Conservation (phyloP, 1,139 yeast species). For the Dujonia santamariae region DNA sequence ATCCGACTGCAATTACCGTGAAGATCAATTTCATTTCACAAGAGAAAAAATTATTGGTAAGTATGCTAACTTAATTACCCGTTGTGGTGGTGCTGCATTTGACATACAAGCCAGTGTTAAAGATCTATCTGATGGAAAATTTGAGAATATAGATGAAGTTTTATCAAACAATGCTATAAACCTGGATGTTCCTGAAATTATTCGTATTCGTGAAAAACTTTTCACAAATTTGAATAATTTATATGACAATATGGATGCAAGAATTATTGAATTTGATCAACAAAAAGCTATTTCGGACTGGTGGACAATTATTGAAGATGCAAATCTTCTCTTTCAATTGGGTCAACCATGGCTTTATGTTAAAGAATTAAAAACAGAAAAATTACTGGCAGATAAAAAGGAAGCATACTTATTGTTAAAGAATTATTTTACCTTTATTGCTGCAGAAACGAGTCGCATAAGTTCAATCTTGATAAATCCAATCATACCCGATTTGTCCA, state of each 20-base stretch:
- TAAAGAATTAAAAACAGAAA: constrained; percentile 26
- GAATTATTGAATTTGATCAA: constrained; percentile 50
- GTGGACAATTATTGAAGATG: constrained; percentile 58
- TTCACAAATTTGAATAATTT: constrained; percentile 17
- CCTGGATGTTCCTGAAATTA: constrained; percentile 16
- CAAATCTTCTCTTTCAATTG: constrained; percentile 61
- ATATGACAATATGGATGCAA: constrained; percentile 32
- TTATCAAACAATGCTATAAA: constrained; percentile 13
- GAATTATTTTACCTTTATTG: constrained; percentile 55
- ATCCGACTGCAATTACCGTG: constrained; percentile 77
- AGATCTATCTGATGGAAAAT: constrained; percentile 5
- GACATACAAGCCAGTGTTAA: constrained; percentile 47
- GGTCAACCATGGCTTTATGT: constrained; percentile 58
- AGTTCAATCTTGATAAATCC: constrained; percentile 67
- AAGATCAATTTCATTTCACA: constrained; percentile 50
- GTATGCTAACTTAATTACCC: constrained; percentile 72
- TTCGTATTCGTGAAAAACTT: constrained; percentile 18
- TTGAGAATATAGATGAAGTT: constrained; percentile 20
- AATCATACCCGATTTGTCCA: constrained; percentile 64
- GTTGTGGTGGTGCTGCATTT: constrained; percentile 74
- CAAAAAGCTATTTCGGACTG: constrained; percentile 59
- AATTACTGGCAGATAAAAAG: constrained; percentile 11
- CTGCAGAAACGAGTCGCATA: constrained; percentile 71
- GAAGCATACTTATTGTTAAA: constrained; percentile 27
- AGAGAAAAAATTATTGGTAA: constrained; percentile 75